These are phyloP conservation scores for Kluyveromyces starmeri DNA, from an alignment of 805 yeast genomes.

Conservation along the genomic window DNA sequence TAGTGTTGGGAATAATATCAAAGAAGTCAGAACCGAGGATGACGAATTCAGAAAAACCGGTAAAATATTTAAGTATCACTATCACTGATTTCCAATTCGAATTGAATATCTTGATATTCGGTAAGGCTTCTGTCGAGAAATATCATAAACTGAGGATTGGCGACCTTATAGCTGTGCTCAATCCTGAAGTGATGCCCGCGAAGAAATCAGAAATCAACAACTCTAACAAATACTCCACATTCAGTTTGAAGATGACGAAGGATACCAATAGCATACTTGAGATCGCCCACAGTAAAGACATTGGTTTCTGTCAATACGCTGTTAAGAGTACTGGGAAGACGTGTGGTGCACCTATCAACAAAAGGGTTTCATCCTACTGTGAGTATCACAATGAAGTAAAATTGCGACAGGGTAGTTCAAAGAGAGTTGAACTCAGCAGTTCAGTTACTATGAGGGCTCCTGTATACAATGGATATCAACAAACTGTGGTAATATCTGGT, in stretches of 20 bases:
- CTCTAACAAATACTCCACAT: slow-evolving; percentile 27
- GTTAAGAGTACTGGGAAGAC: slow-evolving; percentile 37
- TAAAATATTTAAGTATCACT: slow-evolving; percentile 51
- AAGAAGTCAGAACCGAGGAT: slow-evolving; percentile 45
- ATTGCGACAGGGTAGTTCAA: slow-evolving; percentile 42
- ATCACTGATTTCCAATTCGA: slow-evolving; percentile 61
- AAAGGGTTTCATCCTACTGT: slow-evolving; percentile 47
- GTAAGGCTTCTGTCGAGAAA: slow-evolving; percentile 49
- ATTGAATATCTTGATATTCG: slow-evolving; percentile 56
- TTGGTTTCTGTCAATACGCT: slow-evolving; percentile 55
- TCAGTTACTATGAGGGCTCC: slow-evolving; percentile 51
- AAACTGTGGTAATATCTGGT: slow-evolving; percentile 34
- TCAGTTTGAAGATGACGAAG: slow-evolving; percentile 48
- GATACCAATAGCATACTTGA: slow-evolving; percentile 50
- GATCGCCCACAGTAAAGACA: slow-evolving; percentile 60
- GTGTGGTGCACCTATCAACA: slow-evolving; percentile 58
- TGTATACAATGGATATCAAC: slow-evolving; percentile 34
- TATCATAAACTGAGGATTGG: slow-evolving; percentile 73
- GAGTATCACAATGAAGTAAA: slow-evolving; percentile 60
- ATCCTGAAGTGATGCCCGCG: slow-evolving; percentile 53
- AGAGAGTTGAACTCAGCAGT: slow-evolving; percentile 70
- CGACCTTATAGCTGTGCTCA: slow-evolving; percentile 61
- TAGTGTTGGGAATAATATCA: slow-evolving; percentile 62
- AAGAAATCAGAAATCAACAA: slow-evolving; percentile 18
- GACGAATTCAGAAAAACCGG: slow-evolving; percentile 33